These are phyloP conservation scores for Mucuna pruriens DNA, from an alignment of 306 rosid genomes.

Conservation along the genomic window DNA sequence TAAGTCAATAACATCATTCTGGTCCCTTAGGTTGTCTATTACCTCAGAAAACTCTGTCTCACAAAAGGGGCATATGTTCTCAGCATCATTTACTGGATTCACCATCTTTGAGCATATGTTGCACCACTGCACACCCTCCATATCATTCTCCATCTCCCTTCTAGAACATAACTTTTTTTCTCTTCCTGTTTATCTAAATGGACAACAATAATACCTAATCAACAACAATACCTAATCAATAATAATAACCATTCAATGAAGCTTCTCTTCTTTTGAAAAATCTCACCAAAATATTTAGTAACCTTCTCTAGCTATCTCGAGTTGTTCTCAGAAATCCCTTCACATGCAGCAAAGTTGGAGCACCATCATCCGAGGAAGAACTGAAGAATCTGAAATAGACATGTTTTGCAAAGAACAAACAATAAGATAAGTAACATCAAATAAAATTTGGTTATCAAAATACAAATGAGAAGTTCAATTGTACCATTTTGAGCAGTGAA, in stretches of 20 bases:
- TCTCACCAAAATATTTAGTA: neutral
- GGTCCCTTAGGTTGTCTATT: conserved; percentile 39
- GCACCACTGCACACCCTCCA: conserved; percentile 51
- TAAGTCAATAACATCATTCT: conserved; percentile 33
- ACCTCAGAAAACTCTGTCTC: conserved; percentile 42
- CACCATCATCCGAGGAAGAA: conserved; percentile 15
- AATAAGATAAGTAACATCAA: neutral
- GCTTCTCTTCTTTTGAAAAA: neutral
- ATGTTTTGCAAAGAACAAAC: conserved; percentile 24
- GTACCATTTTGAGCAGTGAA: conserved; percentile 23
- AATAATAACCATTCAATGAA: conserved; percentile 12
- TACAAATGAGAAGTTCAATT: neutral
- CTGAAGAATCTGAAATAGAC: conserved; percentile 29
- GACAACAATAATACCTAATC: conserved; percentile 7
- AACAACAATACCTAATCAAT: conserved; percentile 30
- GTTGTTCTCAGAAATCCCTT: neutral
- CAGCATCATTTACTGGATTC: conserved; percentile 38
- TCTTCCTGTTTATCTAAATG: neutral
- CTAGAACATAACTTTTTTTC: neutral
- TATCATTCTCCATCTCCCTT: conserved; percentile 42
- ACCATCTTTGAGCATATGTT: conserved; percentile 54
- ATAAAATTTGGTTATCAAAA: neutral
- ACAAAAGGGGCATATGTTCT: conserved; percentile 52
- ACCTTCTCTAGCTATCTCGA: conserved; percentile 19
- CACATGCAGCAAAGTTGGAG: neutral